Conservation (phyloP, 352 stramenopile genomes). For the Pilasporangium apinafurcum region DNA sequence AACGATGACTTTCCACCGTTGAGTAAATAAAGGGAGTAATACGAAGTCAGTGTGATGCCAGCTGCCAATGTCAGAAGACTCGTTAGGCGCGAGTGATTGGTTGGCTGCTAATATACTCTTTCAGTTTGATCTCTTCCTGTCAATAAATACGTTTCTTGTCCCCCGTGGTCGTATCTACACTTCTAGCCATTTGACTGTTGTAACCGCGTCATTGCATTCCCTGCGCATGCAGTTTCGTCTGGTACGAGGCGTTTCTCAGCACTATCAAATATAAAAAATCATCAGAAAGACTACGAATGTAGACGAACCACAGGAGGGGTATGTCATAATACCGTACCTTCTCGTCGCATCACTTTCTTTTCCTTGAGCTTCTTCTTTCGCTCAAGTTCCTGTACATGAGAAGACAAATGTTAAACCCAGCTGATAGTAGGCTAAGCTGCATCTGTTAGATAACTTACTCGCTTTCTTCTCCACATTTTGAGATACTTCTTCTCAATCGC, state of each 20-base stretch:
- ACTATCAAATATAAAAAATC: not conserved
- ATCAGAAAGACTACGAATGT: not conserved
- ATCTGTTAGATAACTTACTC: slow-evolving; percentile 22
- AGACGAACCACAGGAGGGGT: not conserved
- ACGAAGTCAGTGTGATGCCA: not conserved
- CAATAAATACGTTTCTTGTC: slow-evolving; percentile 2
- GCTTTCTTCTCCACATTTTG: slow-evolving; percentile 57
- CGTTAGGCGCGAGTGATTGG: not conserved
- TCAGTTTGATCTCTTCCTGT: not conserved
- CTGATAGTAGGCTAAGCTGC: too few relatives aligned
- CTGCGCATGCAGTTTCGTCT: not conserved
- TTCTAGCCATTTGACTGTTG: too few relatives aligned
- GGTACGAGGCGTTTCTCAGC: slow-evolving; percentile 2
- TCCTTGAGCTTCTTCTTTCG: slow-evolving; percentile 68
- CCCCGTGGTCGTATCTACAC: too few relatives aligned
- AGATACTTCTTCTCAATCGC: slow-evolving; percentile 48
- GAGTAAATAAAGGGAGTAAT: slow-evolving; percentile 30
- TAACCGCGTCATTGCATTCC: too few relatives aligned
- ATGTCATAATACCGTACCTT: slow-evolving; percentile 34
- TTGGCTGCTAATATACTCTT: not conserved
- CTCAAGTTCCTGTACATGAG: slow-evolving; percentile 37
- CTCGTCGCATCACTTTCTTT: slow-evolving; percentile 61
- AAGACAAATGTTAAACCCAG: not conserved
- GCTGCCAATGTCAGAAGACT: too few relatives aligned
- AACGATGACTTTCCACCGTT: slow-evolving; percentile 73